These are phyloP conservation scores for Hyaloscypha bicolor DNA, from an alignment of 495 filamentous ascomycete genomes.

Conservation along the genomic window DNA sequence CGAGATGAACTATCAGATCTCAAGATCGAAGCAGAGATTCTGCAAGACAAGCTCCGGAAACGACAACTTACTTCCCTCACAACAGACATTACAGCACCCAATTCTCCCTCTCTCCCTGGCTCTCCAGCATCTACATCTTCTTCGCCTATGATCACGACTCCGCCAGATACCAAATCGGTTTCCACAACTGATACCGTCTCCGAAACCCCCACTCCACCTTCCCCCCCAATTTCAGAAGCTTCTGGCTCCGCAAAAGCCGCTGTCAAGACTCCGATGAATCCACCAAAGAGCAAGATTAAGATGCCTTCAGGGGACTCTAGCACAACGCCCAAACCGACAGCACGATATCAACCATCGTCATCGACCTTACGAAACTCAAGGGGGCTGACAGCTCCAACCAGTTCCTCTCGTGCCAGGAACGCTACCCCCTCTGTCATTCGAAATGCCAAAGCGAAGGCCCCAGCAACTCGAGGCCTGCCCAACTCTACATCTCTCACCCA, in stretches of 20 bases:
- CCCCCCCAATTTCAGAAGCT: constrained; percentile 73
- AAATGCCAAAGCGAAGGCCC: constrained; percentile 31
- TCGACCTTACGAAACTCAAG: constrained; percentile 25
- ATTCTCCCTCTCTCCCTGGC: constrained; percentile 53
- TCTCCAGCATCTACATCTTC: constrained; percentile 69
- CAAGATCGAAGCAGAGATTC: constrained; percentile 92
- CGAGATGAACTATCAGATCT: constrained; percentile 90
- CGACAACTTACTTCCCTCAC: constrained; percentile 54
- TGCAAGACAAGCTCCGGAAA: constrained; percentile 81
- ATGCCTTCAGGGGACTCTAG: constrained; percentile 51
- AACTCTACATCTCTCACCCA: constrained; percentile 88
- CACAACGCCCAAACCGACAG: constrained; percentile 49
- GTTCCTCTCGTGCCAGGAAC: constrained; percentile 23
- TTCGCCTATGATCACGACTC: constrained; percentile 71
- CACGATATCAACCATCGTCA: constrained; percentile 21
- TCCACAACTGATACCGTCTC: constrained; percentile 45
- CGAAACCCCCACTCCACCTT: constrained; percentile 62
- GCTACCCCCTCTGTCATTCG: constrained; percentile 35
- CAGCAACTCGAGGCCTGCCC: constrained; percentile 50
- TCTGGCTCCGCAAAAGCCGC: constrained; percentile 45
- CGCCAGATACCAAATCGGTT: constrained; percentile 65
- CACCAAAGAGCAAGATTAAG: constrained; percentile 45
- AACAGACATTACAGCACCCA: constrained; percentile 53
- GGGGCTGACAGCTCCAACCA: constrained; percentile 23
- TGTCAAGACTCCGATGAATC: constrained; percentile 32